These are phyloP conservation scores for Magnaporthiopsis rhizophila DNA, from an alignment of 2,329 filamentous ascomycete genomes.

Conservation along the genomic window DNA sequence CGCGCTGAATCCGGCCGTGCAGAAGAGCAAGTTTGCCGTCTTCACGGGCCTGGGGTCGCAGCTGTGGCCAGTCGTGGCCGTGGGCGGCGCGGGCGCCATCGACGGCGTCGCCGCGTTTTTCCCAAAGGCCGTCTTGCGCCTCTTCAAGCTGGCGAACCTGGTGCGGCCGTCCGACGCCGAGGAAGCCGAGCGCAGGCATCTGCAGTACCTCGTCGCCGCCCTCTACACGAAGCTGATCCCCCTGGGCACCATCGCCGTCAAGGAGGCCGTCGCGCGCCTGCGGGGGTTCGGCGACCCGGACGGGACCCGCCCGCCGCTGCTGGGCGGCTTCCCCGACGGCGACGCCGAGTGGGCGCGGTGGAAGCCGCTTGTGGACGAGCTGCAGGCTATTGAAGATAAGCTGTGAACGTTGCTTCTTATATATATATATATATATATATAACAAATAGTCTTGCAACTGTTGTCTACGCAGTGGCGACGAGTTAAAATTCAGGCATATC, in stretches of 20 bases:
- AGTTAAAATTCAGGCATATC: too few species aligned
- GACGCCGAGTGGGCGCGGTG: constrained; percentile 44
- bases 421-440: neutral
- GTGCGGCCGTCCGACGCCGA: constrained; percentile 19
- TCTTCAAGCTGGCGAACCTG: constrained; percentile 40
- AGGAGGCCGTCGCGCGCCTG: constrained; percentile 50
- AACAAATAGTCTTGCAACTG: neutral
- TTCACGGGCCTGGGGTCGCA: constrained; percentile 62
- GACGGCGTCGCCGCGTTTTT: constrained; percentile 59
- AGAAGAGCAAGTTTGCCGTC: constrained; percentile 52
- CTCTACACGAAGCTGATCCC: constrained; percentile 56
- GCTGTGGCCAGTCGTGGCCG: constrained; percentile 52
- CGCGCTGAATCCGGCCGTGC: constrained; percentile 50
- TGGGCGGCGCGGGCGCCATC: constrained; percentile 58
- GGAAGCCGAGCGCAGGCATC: constrained; percentile 42
- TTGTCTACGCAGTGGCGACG: too few species aligned
- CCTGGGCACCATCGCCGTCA: constrained; percentile 56
- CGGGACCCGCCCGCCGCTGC: constrained; percentile 50
- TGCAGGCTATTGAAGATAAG: constrained; percentile 17
- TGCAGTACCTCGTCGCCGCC: constrained; percentile 54
- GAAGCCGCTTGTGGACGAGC: constrained; percentile 24
- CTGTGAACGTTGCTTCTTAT: constrained; percentile 3
- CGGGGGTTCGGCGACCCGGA: constrained; percentile 49
- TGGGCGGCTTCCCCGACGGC: constrained; percentile 43
- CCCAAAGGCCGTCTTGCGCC: constrained; percentile 50